Evolutionary conservation across 208 protist genomes (phyloP).

Genomic region (Crithidia expoeki): DNA sequence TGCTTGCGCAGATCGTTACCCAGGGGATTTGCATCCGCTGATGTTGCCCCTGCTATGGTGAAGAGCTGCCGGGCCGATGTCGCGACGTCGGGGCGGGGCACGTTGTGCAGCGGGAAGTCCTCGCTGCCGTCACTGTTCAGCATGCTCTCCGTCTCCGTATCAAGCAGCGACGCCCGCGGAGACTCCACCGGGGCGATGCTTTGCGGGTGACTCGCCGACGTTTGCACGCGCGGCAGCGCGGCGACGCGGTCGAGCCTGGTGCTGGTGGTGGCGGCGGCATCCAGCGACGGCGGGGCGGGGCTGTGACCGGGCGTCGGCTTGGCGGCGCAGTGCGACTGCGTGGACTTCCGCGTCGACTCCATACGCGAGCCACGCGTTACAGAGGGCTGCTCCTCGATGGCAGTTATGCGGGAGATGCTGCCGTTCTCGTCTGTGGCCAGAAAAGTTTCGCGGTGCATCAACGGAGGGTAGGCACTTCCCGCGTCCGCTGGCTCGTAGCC

Average conservation of each 20-base stretch:
- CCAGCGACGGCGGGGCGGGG: constrained; percentile 10
- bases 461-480: constrained; percentile 3
- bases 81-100: neutral
- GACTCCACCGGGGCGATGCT: constrained; percentile 5
- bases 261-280: constrained; percentile 6
- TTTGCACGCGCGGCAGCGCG: constrained; percentile 12
- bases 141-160: constrained; percentile 15
- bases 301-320: constrained; percentile 8
- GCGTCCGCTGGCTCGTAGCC: constrained; percentile 15
- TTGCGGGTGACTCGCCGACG: constrained; percentile 9
- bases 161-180: constrained; percentile 12
- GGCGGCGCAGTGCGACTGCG: constrained; percentile 11
- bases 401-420: constrained; percentile 29
- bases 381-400: constrained; percentile 28
- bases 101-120: constrained; percentile 4
- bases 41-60: neutral
- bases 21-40: neutral
- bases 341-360: constrained; percentile 12
- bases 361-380: constrained; percentile 6
- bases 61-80: neutral
- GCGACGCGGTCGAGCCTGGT: constrained; percentile 12
- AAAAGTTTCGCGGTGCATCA: constrained; percentile 16
- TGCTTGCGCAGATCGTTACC: neutral
- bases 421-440: constrained; percentile 22
- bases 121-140: constrained; percentile 14